phyloP scores from a whole-genome alignment of 1,284 basidiomycete genomes.

The Puccinia polysora region DNA sequence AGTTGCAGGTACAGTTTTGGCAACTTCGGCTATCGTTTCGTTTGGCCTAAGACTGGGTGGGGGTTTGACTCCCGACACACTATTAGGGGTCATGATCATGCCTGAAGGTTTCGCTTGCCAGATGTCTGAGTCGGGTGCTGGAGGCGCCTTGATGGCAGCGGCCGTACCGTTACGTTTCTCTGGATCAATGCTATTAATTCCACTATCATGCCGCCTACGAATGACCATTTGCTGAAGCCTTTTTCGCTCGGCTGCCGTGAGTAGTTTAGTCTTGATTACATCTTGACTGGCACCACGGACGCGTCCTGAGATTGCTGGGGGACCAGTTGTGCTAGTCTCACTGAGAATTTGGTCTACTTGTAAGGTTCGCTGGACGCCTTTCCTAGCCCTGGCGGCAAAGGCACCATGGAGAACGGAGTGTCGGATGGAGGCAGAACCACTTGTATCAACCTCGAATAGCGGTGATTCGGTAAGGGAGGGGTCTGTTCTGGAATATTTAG shows the following conservation, averaged over 20 bases:
- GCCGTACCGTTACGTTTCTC: constrained; percentile 8
- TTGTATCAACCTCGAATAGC: constrained; percentile 6
- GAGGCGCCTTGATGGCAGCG: background rate
- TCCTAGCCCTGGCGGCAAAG: background rate
- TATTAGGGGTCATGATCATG: too few relatives aligned
- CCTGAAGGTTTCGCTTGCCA: background rate
- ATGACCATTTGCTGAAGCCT: constrained; percentile 3
- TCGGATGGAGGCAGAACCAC: constrained; percentile 9
- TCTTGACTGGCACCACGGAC: background rate
- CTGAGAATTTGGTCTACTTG: constrained; percentile 8
- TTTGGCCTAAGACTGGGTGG: background rate
- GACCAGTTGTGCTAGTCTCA: background rate
- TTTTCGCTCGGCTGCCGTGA: constrained; percentile 8
- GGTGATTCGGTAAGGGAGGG: background rate
- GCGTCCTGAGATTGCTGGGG: background rate
- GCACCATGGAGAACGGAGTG: constrained; percentile 3
- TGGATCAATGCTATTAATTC: background rate
- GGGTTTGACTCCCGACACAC: background rate
- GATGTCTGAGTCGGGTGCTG: background rate
- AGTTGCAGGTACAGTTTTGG: background rate
- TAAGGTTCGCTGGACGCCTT: constrained; percentile 1
- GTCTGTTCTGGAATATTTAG: background rate
- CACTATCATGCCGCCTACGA: background rate
- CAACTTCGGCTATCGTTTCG: background rate
- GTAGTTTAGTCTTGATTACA: background rate